These are phyloP conservation scores for Gilbertella persicaria DNA, from an alignment of 371 early-diverging fungal genomes.

Conservation along the genomic window DNA sequence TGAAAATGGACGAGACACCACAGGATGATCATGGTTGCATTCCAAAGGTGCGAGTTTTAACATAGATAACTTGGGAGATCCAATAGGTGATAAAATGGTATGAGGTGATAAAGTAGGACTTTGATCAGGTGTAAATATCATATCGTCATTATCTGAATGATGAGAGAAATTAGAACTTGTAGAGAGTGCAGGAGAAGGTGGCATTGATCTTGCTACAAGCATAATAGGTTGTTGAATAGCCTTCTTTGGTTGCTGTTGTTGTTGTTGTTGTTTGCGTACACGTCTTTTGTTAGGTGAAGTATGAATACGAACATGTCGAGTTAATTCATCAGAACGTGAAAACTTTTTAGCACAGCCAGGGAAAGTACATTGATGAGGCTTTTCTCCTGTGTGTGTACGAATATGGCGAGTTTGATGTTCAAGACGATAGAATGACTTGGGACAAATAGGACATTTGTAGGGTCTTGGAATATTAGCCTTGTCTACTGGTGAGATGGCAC, in stretches of 20 bases:
- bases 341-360: conserved; percentile 85
- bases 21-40: conserved; percentile 24
- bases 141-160: conserved; percentile 45
- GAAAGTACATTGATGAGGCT: conserved; percentile 82
- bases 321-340: conserved; percentile 89
- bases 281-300: conserved; percentile 46
- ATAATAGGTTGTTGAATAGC: conserved; percentile 9
- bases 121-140: conserved; percentile 43
- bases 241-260: conserved; percentile 11
- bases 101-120: conserved; percentile 40
- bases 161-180: conserved; percentile 28
- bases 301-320: conserved; percentile 82
- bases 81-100: conserved; percentile 22
- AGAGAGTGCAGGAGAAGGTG: conserved; percentile 46
- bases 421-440: conserved; percentile 69
- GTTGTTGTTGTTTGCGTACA: conserved; percentile 22
- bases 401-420: conserved; percentile 88
- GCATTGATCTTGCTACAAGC: conserved; percentile 20
- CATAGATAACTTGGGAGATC: conserved; percentile 23
- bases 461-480: conserved; percentile 56
- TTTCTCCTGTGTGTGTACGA: conserved; percentile 92
- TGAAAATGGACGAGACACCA: background rate
- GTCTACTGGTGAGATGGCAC: conserved; percentile 33
- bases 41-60: conserved; percentile 33
- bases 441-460: conserved; percentile 69